Evolutionary conservation across 2,329 filamentous ascomycete genomes (phyloP), one percentile per base, ranked within the genome.

Genomic region (Pseudogymnoascus sp.): DNA sequence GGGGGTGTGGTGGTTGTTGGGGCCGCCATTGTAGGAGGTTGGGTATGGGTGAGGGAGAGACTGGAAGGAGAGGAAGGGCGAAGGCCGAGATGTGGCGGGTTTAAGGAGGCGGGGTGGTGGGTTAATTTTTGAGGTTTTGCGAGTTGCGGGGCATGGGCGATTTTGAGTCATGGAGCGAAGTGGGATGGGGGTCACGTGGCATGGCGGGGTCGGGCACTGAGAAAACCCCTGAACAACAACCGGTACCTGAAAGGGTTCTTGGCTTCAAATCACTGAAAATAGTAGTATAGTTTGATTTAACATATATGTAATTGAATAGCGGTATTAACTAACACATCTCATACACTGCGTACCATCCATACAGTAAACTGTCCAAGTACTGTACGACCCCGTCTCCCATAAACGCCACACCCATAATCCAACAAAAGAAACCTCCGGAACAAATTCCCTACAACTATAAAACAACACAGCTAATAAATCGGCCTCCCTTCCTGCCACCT

Each of bases 401-500:
- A n/a, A 53, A 53, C 44, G 44, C 44, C 44, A 1, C 8, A 47
- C 6, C 6, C 42, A 19, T 26, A 26, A 53, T 17, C 3, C 13
- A 6, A 50, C 44, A 31, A 31, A 53, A 53, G 26, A 17, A 28
- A n/a, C 23, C 3, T n/a, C n/a, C n/a, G n/a, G n/a, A n/a, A 28
- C 21, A 50, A 28, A n/a, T 17, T 23, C 17, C 15, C 8, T 53
- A 53, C 42, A 47, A 47, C 3, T 23, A 47, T 23, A 7, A 7
- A n/a, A n/a, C n/a, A n/a, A 13, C 23, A 13, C 19, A 47, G 26
- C 64, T 62, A 75, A 67, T 74, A 75, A 62, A 74, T 71, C 19
- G 73, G 73, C 38, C 71, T 63, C 23, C 66, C 65, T 60, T 74
- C 73, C 35, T 72, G 53, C 72, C 72, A 75, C 50, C 65, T 70